Base-by-base conservation (phyloP, 768 basidiomycete genomes). In the Cytidiella melzeri region DNA sequence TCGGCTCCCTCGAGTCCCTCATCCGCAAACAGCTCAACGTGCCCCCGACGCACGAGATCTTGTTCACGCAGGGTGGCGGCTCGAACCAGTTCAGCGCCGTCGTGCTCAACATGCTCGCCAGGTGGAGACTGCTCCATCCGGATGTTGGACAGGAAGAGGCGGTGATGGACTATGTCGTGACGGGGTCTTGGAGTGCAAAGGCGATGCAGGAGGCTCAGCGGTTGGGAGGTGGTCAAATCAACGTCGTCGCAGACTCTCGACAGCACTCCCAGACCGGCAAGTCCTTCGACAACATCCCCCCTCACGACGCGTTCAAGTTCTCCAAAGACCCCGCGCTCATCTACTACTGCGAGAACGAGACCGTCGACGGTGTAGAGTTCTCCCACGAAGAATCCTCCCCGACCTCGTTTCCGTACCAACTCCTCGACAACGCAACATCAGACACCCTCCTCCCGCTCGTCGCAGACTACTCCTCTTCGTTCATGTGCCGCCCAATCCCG, bases 311-410 rank as follows among this genome's bases (percentile, higher is more conserved):
- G 46, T 98, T 87, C 76, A 63, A 68, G 9, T 92, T 97, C 71
- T 86, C 87, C 6, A 54, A 68, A n/a, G 77, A 83, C 62, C 84
- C 95, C 12, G 94, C 88, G 23, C 77, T 94, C 57, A 84, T 97
- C 51, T 98, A 95, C 71, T 98, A 96, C 71, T 99, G 96, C 77
- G 96, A 96, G 67, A 99, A 99, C 74, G 96, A 99, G 73, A 99
- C 96, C 12, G 87, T 98, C 50, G 86, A 95, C 57, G 96, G 96
- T 38, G 85, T 93, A 41, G 85, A 98, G 71, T 98, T 89, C 70
- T 71, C 84, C 2, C 63, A 73, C 45, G 77, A 81, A 50, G 66
- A 69, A n/a, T 60, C 63, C 18, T 74, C 72, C 21, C 70, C 80
- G 4, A 72, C 75, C 21, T 75, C 84, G 19, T 96, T 97, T 75